Conservation (phyloP, 2,329 filamentous ascomycete genomes). For the Endoconidiophora laricicola region DNA sequence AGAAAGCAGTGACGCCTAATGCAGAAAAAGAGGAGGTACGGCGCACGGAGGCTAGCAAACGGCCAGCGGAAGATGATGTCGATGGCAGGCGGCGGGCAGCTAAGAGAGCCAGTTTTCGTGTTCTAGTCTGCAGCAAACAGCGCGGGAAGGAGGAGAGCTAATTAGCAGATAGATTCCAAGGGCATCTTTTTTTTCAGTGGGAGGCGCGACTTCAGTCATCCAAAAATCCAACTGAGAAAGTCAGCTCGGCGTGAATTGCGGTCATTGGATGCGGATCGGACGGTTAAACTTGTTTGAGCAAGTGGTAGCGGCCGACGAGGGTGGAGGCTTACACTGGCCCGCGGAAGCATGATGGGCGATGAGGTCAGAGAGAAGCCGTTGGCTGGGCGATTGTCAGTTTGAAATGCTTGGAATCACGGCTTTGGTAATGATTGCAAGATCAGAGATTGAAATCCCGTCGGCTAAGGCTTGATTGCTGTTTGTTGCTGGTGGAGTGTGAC, state of each 20-base stretch:
- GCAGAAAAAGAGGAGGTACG: not conserved
- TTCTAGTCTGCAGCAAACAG: not conserved
- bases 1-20: not conserved
- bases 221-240: too few species aligned
- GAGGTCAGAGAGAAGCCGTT: not conserved
- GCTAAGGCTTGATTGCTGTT: not conserved
- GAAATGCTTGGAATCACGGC: not conserved
- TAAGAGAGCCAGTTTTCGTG: slow-evolving; percentile 6
- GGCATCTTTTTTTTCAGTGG: too few species aligned
- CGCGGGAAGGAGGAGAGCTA: not conserved
- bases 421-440: not conserved
- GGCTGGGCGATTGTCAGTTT: not conserved
- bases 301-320: slow-evolving; percentile 1
- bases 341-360: slow-evolving; percentile 8
- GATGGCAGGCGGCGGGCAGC: slow-evolving; percentile 6
- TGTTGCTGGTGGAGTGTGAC: not conserved
- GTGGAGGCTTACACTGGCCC: slow-evolving; percentile 12
- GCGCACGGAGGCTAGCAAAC: not conserved
- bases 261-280: not conserved
- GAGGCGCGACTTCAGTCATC: too few species aligned
- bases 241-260: not conserved
- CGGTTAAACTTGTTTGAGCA: slow-evolving; percentile 8
- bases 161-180: not conserved
- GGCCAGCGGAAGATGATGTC: not conserved
- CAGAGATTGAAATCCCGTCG: not conserved